These are phyloP conservation scores for Stagonosporopsis chrysanthemi DNA, from an alignment of 2,329 filamentous ascomycete species.

Conservation along the genomic window DNA sequence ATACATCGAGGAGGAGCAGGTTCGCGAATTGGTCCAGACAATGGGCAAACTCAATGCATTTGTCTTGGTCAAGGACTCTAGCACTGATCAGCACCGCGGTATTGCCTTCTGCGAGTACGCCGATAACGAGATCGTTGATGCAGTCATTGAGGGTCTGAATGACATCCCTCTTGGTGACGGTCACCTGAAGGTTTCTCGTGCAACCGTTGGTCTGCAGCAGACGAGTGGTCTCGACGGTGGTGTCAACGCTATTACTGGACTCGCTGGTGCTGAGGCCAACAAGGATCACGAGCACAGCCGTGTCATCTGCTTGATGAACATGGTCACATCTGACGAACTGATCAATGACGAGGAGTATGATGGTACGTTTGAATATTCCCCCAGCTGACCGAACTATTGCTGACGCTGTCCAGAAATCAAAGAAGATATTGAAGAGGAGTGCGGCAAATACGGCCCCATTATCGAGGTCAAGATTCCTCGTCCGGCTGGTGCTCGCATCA, in stretches of 20 bases:
- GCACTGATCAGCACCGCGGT: slow-evolving; percentile 86
- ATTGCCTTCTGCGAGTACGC: slow-evolving; percentile 97
- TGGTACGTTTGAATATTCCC: slow-evolving; percentile 62
- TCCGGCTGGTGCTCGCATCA: slow-evolving; percentile 82
- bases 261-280: slow-evolving; percentile 84
- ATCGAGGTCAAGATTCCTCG: slow-evolving; percentile 92
- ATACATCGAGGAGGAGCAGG: slow-evolving; percentile 89
- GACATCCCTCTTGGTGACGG: slow-evolving; percentile 92
- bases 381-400: not conserved
- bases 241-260: slow-evolving; percentile 96
- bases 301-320: slow-evolving; percentile 93
- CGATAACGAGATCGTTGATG: slow-evolving; percentile 77
- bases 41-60: slow-evolving; percentile 96
- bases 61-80: slow-evolving; percentile 83
- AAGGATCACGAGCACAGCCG: slow-evolving; percentile 77
- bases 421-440: slow-evolving; percentile 93
- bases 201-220: slow-evolving; percentile 93
- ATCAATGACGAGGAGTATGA: slow-evolving; percentile 95
- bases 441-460: slow-evolving; percentile 85
- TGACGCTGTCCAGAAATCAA: slow-evolving; percentile 73
- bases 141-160: slow-evolving; percentile 89
- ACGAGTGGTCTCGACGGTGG: slow-evolving; percentile 91
- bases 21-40: slow-evolving; percentile 85
- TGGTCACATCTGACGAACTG: slow-evolving; percentile 96
- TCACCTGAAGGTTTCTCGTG: slow-evolving; percentile 83